Base-by-base conservation (phyloP, 2,329 filamentous ascomycete genomes). In the Colletotrichum agaves region DNA sequence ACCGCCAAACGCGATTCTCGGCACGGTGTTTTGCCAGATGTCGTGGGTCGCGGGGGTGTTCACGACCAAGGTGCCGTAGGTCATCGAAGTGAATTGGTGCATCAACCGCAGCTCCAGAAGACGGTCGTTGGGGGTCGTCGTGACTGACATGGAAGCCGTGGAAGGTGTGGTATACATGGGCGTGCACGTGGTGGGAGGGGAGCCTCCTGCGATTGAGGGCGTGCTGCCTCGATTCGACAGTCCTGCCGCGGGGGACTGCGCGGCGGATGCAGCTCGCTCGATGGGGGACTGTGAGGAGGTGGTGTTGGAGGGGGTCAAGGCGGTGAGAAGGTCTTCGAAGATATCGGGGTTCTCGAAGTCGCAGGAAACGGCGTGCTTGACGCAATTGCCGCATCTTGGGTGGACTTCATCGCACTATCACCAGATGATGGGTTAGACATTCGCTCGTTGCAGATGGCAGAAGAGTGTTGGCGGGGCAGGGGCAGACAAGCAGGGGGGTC, bases 321-420 rank as follows among this genome's bases (percentile, higher is more conserved):
- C 75, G 3, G 80, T 72, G 27, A 78, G 73, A 49, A 86, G 78
- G 50, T 84, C 80, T 60, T 83, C 80, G 65, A 82, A 75, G 64
- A 84, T 76, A 39, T 82, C 77, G 8, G 84, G 83, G 69, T 83
- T 82, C 71, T 89, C 87, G 73, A 91, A 91, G 75, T 91, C 89
- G 78, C 89, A 91, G 37, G 81, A 76, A 41, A 91, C 89, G 72
- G 88, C 89, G 77, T 91, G 89, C 73, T 90, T 91, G 63, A 84
- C 78, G 78, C 89, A 91, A 77, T 91, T 90, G 69, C 88, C 86
- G 74, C 89, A 91, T 66, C 84, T 79, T 8, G 89, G 89, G 73
- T 90, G 88, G 11, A 88, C 79, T 76, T 91, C 89, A 74, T 91
- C 88, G 78, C 89, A 91, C 87, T 88, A 72, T 61, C 12, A 11